Conservation (phyloP, 257 asterid genomes). For the Cynanchum wilfordii region DNA sequence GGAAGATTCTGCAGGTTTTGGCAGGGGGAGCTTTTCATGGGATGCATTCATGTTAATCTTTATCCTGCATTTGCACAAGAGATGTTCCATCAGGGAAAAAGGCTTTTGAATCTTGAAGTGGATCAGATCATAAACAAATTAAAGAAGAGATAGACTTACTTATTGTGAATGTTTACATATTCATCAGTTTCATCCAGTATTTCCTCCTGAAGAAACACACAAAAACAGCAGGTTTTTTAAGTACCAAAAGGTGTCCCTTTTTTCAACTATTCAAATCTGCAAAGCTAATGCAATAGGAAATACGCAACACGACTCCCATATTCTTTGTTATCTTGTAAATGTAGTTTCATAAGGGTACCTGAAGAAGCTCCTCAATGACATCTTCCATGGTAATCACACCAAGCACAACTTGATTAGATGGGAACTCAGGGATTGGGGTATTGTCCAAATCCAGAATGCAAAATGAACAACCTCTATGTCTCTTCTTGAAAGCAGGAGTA, state of each 20-base stretch:
- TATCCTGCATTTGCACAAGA: conserved; percentile 57
- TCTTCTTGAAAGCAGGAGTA: conserved; percentile 94
- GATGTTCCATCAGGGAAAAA: neutral
- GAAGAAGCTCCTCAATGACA: conserved; percentile 99
- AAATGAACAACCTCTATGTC: conserved; percentile 83
- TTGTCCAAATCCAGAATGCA: conserved; percentile 87
- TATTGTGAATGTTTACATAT: conserved; percentile 95
- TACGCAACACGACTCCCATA: neutral
- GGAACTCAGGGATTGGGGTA: conserved; percentile 70
- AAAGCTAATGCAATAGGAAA: neutral
- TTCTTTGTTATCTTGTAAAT: neutral
- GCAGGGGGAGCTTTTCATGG: conserved; percentile 41
- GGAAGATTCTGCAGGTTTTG: conserved; percentile 25
- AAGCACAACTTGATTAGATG: conserved; percentile 70
- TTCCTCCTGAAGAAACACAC: conserved; percentile 66
- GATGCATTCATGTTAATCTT: conserved; percentile 85
- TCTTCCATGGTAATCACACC: conserved; percentile 98
- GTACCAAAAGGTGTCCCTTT: neutral
- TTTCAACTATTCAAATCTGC: neutral
- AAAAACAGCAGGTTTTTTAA: neutral
- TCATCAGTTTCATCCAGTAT: conserved; percentile 96
- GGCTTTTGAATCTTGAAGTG: neutral
- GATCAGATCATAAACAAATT: neutral
- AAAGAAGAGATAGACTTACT: conserved; percentile 31
- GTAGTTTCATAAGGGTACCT: conserved; percentile 41